Conservation (phyloP, 306 rosid species). For the Luffa acutangula region DNA sequence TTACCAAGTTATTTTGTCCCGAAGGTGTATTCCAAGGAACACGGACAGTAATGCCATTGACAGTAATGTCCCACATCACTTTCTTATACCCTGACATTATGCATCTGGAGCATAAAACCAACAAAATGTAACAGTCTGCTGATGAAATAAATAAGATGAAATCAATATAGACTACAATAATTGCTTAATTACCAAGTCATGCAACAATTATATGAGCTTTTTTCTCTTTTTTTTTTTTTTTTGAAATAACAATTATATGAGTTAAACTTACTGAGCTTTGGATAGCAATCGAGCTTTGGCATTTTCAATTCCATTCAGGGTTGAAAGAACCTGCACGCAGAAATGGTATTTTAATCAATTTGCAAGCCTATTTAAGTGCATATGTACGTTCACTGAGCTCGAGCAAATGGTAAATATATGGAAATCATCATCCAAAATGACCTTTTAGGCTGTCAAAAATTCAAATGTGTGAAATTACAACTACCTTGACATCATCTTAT, state of each 20-base stretch:
- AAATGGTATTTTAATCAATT: neutral
- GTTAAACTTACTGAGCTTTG: constrained; percentile 64
- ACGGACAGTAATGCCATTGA: constrained; percentile 32
- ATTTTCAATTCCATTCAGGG: constrained; percentile 60
- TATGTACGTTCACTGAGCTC: neutral
- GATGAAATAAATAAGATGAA: neutral
- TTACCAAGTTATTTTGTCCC: constrained; percentile 54
- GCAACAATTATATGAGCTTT: constrained; percentile 12
- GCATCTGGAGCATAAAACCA: constrained; percentile 41
- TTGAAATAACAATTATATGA: constrained; percentile 10
- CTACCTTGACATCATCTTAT: too few relatives aligned
- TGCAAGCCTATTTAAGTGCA: neutral
- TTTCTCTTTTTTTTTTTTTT: too few relatives aligned
- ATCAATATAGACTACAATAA: neutral
- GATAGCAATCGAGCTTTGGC: constrained; percentile 46
- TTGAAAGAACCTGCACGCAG: constrained; percentile 54
- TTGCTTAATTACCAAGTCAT: neutral
- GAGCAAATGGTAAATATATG: neutral
- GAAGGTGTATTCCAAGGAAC: constrained; percentile 52
- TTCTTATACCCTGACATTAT: constrained; percentile 40
- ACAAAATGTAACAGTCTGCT: constrained; percentile 1
- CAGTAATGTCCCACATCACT: constrained; percentile 63
- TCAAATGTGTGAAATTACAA: too few relatives aligned
- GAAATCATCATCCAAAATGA: neutral
- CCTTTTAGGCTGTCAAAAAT: too few relatives aligned